Base-by-base conservation (phyloP, 2,329 filamentous ascomycete genomes). In the Ceratocystis variospora region DNA sequence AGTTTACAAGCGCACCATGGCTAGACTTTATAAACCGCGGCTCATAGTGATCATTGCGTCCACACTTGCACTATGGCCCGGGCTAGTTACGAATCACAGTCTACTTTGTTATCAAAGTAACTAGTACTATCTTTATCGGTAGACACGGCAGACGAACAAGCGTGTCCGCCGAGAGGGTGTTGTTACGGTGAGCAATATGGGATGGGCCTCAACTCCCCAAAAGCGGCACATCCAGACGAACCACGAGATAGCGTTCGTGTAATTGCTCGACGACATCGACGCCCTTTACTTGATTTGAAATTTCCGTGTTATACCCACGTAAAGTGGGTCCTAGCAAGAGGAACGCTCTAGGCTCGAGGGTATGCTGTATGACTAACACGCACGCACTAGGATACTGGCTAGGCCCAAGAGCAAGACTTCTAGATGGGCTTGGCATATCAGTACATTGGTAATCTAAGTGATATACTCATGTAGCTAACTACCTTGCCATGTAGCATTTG, bases 341-440 rank as follows among this genome's bases (percentile, higher is more conserved):
- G 19, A 25, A 25, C 19, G 6, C 15, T 19, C 12, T 19, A 25
- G 25, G 53, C 53, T 57, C 25, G 25, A 33, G 25, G 5, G 33
- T 37, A 31, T 33, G 25, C 25, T 57, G 53, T 57, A 57, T 57
- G 53, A 57, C 53, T 57, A 57, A 57, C 53, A 57, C 28, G 22
- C 28, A 31, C 28, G 22, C 22, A 22, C 22, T 33, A 57, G 28
- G 10, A 31, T 19, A 57, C 33, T 57, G 53, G 53, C 12, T 33
- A 33, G 25, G 53, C 25, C 25, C 12, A 31, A 37, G 6, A 17
- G 33, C 10, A 10, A 37, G 33, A 37, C 33, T 37, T 37, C 33
- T 37, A 37, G 33, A 37, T 37, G 33, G 33, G 33, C 33, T 37
- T 12, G 33, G 33, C 33, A 37, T 12, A 37, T 37, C 8, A 12